These are phyloP conservation scores for Saitozyma podzolica DNA, from an alignment of 768 basidiomycete species.

Conservation along the genomic window DNA sequence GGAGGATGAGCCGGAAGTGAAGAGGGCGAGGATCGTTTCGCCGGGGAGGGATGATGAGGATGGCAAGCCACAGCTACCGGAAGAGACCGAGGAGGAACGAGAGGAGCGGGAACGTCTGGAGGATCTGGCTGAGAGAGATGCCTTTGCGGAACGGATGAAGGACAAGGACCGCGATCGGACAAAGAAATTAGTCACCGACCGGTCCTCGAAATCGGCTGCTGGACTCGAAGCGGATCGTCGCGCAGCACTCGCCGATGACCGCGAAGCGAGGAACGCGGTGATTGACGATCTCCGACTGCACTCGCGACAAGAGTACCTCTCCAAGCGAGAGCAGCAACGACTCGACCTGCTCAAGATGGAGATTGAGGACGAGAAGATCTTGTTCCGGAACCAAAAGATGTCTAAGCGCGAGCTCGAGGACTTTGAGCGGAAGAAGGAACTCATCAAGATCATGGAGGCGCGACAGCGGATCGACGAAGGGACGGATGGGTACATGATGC, in stretches of 20 bases:
- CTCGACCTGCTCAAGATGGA: constrained; percentile 89
- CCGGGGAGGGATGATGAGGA: constrained; percentile 31
- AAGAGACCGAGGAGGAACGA: constrained; percentile 71
- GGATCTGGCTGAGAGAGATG: constrained; percentile 85
- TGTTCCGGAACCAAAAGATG: constrained; percentile 87
- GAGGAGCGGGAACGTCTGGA: constrained; percentile 72
- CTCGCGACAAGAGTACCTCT: constrained; percentile 92
- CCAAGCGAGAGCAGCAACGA: constrained; percentile 93
- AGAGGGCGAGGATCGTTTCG: constrained; percentile 40
- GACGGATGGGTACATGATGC: constrained; percentile 91
- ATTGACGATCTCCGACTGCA: constrained; percentile 77
- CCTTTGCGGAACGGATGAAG: constrained; percentile 83
- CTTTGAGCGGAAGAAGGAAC: constrained; percentile 87
- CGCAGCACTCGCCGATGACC: constrained; percentile 77
- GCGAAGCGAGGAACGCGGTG: constrained; percentile 57
- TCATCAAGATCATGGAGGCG: constrained; percentile 88
- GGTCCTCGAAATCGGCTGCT: constrained; percentile 70
- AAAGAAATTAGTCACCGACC: constrained; percentile 89
- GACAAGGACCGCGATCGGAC: constrained; percentile 78
- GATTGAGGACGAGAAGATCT: constrained; percentile 87
- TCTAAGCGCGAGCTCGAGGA: constrained; percentile 78
- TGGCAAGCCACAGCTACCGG: constrained; percentile 51
- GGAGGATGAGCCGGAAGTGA: constrained; percentile 71
- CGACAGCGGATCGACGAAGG: constrained; percentile 92
- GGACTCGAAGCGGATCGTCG: constrained; percentile 81